These are phyloP conservation scores for Nannochloropsis oceanica DNA, from an alignment of 108 stramenopile species.

Conservation along the genomic window DNA sequence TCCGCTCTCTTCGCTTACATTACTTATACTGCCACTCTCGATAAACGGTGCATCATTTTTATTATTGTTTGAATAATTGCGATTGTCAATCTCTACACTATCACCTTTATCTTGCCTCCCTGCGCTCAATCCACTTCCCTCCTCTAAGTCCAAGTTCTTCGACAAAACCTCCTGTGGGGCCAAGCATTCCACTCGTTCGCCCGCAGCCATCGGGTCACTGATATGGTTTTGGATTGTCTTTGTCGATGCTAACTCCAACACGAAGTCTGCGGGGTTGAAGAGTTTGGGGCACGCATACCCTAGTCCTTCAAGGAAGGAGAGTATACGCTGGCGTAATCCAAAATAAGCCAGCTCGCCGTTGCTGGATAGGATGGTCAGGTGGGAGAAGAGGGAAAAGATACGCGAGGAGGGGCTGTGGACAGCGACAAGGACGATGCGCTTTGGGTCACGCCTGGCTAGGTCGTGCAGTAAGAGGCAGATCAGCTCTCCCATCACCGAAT, in stretches of 20 bases:
- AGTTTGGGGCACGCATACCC: not conserved
- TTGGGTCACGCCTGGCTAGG: not conserved
- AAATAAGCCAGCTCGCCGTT: not conserved
- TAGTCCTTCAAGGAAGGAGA: not conserved
- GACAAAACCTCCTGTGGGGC: not conserved
- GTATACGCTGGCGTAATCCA: not conserved
- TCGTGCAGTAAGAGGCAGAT: not conserved
- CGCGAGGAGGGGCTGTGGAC: not conserved
- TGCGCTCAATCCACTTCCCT: not conserved
- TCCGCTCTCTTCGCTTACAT: not conserved
- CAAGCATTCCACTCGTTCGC: not conserved
- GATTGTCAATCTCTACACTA: not conserved
- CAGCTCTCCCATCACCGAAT: not conserved
- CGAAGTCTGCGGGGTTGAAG: not conserved
- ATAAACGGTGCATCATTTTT: not conserved
- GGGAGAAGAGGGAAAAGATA: not conserved
- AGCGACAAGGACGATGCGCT: not conserved
- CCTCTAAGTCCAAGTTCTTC: not conserved
- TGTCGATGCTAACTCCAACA: not conserved
- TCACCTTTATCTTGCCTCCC: not conserved
- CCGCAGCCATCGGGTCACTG: not conserved
- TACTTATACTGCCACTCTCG: not conserved
- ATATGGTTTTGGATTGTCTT: not conserved
- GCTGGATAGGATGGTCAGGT: not conserved
- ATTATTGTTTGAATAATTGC: not conserved